A percentile compares a stretch with the other conserved stretches of the same genome.
phyloP scores from a whole-genome alignment of 2,329 filamentous ascomycete species.

The Fusarium paranaense region DNA sequence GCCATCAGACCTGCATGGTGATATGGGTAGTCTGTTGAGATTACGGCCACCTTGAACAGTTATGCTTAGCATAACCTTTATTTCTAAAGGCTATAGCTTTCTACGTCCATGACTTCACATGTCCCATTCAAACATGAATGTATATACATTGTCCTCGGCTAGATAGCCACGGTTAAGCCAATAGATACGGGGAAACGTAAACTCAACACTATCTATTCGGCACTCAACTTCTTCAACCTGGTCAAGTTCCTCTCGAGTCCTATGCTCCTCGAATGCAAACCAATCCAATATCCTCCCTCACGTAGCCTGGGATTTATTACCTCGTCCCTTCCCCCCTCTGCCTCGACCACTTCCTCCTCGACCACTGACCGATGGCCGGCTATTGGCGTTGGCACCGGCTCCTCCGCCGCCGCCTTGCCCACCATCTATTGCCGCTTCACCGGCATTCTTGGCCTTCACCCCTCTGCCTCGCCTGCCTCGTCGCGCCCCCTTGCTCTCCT shows the following conservation, averaged over 20 bases:
- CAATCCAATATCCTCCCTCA: slow-evolving; percentile 11
- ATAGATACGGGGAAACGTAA: slow-evolving; percentile 28
- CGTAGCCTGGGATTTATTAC: slow-evolving; percentile 25
- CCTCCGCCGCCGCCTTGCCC: slow-evolving; percentile 28
- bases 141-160: slow-evolving; percentile 24
- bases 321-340: slow-evolving; percentile 39
- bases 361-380: slow-evolving; percentile 29
- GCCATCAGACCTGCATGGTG: neutral
- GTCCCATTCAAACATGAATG: slow-evolving; percentile 15
- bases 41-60: neutral
- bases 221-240: slow-evolving; percentile 6
- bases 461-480: slow-evolving; percentile 48
- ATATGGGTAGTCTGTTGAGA: neutral
- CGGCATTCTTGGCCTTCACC: slow-evolving; percentile 43
- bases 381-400: slow-evolving; percentile 22
- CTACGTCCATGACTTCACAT: neutral
- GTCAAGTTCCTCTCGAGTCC: slow-evolving; percentile 24
- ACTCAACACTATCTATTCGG: neutral
- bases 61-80: neutral
- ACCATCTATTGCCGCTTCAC: slow-evolving; percentile 31
- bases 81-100: neutral
- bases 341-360: slow-evolving; percentile 39
- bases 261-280: slow-evolving; percentile 31
- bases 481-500: slow-evolving; percentile 54
- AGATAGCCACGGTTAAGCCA: slow-evolving; percentile 9